These are phyloP conservation scores for Epichloe sp. DNA, from an alignment of 2,329 filamentous ascomycete species.

Conservation along the genomic window DNA sequence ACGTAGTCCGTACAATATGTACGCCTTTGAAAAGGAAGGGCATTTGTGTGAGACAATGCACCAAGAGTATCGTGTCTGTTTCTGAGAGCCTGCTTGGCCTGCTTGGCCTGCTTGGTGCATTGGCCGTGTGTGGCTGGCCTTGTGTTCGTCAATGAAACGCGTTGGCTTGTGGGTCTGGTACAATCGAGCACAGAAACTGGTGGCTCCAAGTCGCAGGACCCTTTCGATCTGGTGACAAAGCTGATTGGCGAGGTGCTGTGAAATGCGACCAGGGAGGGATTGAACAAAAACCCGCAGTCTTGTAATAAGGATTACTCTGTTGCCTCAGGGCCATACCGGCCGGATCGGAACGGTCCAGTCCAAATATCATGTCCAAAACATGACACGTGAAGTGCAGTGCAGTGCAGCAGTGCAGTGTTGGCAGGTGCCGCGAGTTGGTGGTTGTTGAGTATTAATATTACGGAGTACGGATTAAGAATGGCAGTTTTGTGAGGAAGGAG, in stretches of 20 bases:
- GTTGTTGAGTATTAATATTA: not conserved
- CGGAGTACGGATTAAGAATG: no score
- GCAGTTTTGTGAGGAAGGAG: not conserved
- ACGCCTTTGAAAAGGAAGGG: not conserved
- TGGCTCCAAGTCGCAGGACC: not conserved
- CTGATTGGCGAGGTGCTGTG: not conserved
- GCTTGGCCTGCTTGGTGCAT: not conserved
- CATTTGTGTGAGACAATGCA: constrained; percentile 8
- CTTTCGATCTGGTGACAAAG: not conserved
- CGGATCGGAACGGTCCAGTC: no score
- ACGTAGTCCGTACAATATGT: no score
- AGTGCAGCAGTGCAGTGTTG: no score
- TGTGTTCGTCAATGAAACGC: constrained; percentile 25
- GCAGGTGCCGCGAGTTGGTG: no score
- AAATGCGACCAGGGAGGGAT: not conserved
- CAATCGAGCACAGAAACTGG: not conserved
- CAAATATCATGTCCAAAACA: no score
- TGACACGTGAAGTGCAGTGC: no score
- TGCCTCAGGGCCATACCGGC: no score
- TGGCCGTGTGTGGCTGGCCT: constrained; percentile 20
- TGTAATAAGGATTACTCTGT: no score
- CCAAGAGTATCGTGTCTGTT: constrained; percentile 9
- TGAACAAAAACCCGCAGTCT: no score
- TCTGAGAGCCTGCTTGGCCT: constrained; percentile 1
- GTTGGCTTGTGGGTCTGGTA: constrained; percentile 16